phyloP scores from a whole-genome alignment of 1,284 basidiomycete genomes.

The Apiotrichum gamsii region DNA sequence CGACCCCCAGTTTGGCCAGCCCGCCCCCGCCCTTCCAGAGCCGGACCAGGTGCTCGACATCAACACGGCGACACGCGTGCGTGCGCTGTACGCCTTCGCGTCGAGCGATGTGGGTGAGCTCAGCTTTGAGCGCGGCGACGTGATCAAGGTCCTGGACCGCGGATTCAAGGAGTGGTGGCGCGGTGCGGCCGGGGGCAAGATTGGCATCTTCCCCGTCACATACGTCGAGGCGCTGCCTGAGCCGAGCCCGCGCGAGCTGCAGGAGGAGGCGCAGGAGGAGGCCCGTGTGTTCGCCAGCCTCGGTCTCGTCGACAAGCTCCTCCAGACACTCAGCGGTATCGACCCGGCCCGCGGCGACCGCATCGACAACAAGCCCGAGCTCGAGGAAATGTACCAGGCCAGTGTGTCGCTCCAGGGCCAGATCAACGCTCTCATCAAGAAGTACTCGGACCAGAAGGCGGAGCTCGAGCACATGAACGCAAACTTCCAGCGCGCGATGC shows the following conservation, averaged over 20 bases:
- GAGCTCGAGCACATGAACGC: slow-evolving; percentile 49
- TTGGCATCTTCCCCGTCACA: slow-evolving; percentile 97
- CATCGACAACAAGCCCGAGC: slow-evolving; percentile 88
- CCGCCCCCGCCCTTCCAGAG: slow-evolving; percentile 21
- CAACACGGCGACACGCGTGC: slow-evolving; percentile 66
- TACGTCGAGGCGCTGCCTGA: slow-evolving; percentile 92
- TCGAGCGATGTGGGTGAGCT: slow-evolving; percentile 87
- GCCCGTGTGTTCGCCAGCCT: slow-evolving; percentile 58
- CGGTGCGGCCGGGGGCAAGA: slow-evolving; percentile 83
- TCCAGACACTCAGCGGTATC: slow-evolving; percentile 70
- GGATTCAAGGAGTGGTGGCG: slow-evolving; percentile 99
- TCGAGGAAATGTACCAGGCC: slow-evolving; percentile 84
- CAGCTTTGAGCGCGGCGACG: slow-evolving; percentile 84
- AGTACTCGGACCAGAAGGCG: slow-evolving; percentile 82
- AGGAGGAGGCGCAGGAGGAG: slow-evolving; percentile 81
- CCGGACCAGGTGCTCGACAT: slow-evolving; percentile 41
- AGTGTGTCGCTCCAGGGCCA: slow-evolving; percentile 84
- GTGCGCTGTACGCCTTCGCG: slow-evolving; percentile 84
- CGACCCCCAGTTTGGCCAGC: slow-evolving; percentile 7
- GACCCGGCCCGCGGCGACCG: slow-evolving; percentile 71
- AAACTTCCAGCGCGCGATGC: slow-evolving; percentile 45
- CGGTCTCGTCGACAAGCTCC: slow-evolving; percentile 75
- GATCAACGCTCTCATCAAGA: slow-evolving; percentile 94
- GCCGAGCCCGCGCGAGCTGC: slow-evolving; percentile 69
- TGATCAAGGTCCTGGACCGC: slow-evolving; percentile 92